A percentile compares a stretch with the other conserved stretches of the same genome.
Evolutionary conservation across 345 rosid species (phyloP).

Genomic region (Ceriops zippeliana): DNA sequence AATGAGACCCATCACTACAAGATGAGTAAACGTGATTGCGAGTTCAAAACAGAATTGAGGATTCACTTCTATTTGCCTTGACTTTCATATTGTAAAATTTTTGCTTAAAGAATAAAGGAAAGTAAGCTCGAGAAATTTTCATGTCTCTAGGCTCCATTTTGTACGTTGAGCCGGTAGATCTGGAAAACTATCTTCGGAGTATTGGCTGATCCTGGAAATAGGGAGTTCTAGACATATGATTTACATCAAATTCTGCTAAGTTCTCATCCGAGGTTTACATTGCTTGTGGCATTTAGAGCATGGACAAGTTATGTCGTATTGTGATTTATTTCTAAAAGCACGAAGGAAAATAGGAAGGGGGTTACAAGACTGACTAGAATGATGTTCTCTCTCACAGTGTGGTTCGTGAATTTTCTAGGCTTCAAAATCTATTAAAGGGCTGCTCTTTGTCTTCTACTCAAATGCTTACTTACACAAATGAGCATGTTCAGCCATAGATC

Average conservation of each 20-base stretch:
- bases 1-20: neutral
- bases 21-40: neutral
- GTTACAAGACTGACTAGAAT: too few relatives aligned
- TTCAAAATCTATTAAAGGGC: too few relatives aligned
- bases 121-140: neutral
- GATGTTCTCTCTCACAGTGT: too few relatives aligned
- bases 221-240: neutral
- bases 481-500: too few relatives aligned
- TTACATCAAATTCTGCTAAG: neutral
- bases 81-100: neutral
- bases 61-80: neutral
- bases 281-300: too few relatives aligned
- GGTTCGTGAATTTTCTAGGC: too few relatives aligned
- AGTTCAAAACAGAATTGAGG: neutral
- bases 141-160: neutral
- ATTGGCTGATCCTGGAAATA: neutral
- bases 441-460: too few relatives aligned
- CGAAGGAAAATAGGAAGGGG: too few relatives aligned
- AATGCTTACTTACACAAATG: too few relatives aligned
- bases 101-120: neutral
- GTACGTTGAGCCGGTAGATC: neutral
- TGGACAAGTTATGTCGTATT: too few relatives aligned
- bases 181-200: neutral
- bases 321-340: too few relatives aligned
- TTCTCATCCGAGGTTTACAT: too few relatives aligned